These are phyloP conservation scores for Elaeis oleifera DNA, from an alignment of 202 grass and related monocot genomes.

Conservation along the genomic window DNA sequence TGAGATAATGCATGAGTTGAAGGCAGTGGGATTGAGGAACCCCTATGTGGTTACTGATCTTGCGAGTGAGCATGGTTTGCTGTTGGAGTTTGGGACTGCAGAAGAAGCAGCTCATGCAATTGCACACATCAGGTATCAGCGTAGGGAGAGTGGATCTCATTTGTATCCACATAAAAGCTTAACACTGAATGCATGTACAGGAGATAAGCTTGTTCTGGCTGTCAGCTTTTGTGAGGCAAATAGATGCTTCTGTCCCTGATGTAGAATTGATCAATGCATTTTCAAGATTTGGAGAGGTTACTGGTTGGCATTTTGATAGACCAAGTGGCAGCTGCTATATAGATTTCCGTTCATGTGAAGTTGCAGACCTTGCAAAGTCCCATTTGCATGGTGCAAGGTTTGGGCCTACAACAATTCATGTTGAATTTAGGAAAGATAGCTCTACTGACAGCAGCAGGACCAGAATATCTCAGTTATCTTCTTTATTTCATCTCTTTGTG, in stretches of 20 bases:
- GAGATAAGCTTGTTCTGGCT: slow-evolving; percentile 32
- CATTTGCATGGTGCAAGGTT: slow-evolving; percentile 55
- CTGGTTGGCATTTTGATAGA: slow-evolving; percentile 50
- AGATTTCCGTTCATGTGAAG: slow-evolving; percentile 50
- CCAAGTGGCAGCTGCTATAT: slow-evolving; percentile 38
- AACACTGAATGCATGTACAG: slow-evolving; percentile 25
- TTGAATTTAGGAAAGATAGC: slow-evolving; percentile 39
- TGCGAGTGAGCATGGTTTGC: slow-evolving; percentile 54
- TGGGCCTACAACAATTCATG: slow-evolving; percentile 41
- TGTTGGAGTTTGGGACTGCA: slow-evolving; percentile 71
- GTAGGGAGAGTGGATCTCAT: slow-evolving; percentile 15
- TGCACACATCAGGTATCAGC: slow-evolving; percentile 45
- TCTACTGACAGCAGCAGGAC: slow-evolving; percentile 30
- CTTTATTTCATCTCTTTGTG: slow-evolving; percentile 5
- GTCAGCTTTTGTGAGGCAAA: slow-evolving; percentile 54
- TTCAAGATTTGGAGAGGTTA: slow-evolving; percentile 49
- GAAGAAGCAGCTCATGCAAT: slow-evolving; percentile 76
- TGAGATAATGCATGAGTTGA: slow-evolving; percentile 60
- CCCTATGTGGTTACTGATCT: slow-evolving; percentile 46
- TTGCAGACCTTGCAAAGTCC: slow-evolving; percentile 41
- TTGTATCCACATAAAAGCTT: slow-evolving; percentile 8
- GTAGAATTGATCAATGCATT: slow-evolving; percentile 59
- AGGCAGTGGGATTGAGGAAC: slow-evolving; percentile 42
- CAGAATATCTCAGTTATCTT: slow-evolving; percentile 12
- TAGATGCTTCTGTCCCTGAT: slow-evolving; percentile 48